Evolutionary conservation across 192 early-diverging fungal species (phyloP), one percentile per base, ranked within the genome.

Genomic region (Rhizophagus clarus): DNA sequence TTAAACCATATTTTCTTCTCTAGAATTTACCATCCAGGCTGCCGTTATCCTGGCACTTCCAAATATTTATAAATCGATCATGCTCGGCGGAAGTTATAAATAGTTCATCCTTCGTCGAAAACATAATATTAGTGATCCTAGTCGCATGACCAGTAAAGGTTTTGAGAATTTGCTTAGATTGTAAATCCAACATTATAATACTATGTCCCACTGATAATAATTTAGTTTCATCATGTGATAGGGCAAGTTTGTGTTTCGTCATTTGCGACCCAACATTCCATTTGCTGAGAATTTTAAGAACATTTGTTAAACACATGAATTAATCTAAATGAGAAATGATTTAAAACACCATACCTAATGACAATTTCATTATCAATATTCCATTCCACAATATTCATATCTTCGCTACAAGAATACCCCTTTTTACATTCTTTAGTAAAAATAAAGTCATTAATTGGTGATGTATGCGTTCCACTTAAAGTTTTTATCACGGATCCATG

Each of bases 131-230:
- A 7, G 85, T 87, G 71, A 88, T 84, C 26, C 77, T 69, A 34
- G 84, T 88, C 45, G 86, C 87, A 68, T 90, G 88, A 69, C 88
- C 88, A 81, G 88, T 87, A 76, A 86, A 88, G 75, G 77, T 87
- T 84, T 88, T 89, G 75, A 87, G 81, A 0, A 85, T 22, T 61
- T 84, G 81, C 31, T 83, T 81, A 17, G 84, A 79, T 76, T 74
- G 75, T 37, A 88, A 40, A 82, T 89, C 87, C 88, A 87, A 90
- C 22, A 90, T 71, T 47, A 84, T 87, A 81, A 90, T 89, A 11
- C 81, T 88, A 67, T 89, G 87, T 76, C 89, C 88, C 31, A 88
- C 88, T 24, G 88, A 84, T 66, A 83, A 78, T 26, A 90, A 72
- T 67, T 85, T 90, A 20, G 68, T 84, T 77, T 89, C 88, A 40